Conservation (phyloP, 164 flowering plant genomes). For the Protea cynaroides region DNA sequence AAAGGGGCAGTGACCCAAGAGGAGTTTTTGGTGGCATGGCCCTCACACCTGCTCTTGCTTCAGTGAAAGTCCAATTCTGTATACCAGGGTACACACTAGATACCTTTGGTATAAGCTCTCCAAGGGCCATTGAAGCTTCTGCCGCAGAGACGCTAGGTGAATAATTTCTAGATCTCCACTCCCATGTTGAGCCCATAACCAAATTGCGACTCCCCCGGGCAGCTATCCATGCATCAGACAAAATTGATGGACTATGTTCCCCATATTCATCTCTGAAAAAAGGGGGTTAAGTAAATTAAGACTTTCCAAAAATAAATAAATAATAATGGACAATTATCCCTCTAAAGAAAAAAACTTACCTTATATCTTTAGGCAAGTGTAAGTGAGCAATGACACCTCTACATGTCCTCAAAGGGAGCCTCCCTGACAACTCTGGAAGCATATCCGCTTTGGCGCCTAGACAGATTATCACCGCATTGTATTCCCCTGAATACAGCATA, state of each 20-base stretch:
- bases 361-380: slow-evolving; percentile 37
- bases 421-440: slow-evolving; percentile 76
- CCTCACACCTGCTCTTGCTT: slow-evolving; percentile 78
- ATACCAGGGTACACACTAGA: slow-evolving; percentile 63
- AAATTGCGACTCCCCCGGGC: slow-evolving; percentile 58
- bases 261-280: slow-evolving; percentile 57
- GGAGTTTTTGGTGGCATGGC: slow-evolving; percentile 91
- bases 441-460: slow-evolving; percentile 70
- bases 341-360: slow-evolving; percentile 27
- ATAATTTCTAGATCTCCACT: slow-evolving; percentile 75
- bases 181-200: slow-evolving; percentile 94
- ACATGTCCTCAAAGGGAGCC: slow-evolving; percentile 82
- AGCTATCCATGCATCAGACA: slow-evolving; percentile 94
- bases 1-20: slow-evolving; percentile 73
- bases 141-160: slow-evolving; percentile 46
- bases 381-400: slow-evolving; percentile 79
- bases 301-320: not conserved
- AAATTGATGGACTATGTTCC: slow-evolving; percentile 63
- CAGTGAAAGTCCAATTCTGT: slow-evolving; percentile 47
- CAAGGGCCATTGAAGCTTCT: slow-evolving; percentile 64
- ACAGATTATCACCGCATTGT: slow-evolving; percentile 70
- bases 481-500: slow-evolving; percentile 41
- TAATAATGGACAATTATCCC: not conserved
- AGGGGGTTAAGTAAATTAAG: not conserved
- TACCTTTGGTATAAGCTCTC: slow-evolving; percentile 71